Conservation (phyloP, 441 rosid genomes). For the Rhodomyrtus psidioides region DNA sequence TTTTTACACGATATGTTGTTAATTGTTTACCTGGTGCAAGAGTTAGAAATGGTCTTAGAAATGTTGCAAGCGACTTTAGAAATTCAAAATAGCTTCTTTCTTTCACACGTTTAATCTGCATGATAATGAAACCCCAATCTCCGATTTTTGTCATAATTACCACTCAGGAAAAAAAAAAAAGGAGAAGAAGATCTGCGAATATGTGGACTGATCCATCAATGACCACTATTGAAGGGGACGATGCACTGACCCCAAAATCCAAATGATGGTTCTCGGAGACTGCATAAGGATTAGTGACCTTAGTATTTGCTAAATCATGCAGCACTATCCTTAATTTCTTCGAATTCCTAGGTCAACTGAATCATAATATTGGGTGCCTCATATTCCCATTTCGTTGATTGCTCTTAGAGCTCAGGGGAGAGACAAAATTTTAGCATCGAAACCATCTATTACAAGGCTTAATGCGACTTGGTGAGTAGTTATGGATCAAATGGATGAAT, state of each 20-base stretch:
- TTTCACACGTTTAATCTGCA: background rate
- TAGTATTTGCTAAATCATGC: background rate
- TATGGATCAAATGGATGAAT: background rate
- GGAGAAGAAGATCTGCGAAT: background rate
- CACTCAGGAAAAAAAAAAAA: background rate
- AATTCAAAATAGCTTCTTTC: background rate
- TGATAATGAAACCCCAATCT: background rate
- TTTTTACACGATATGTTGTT: background rate
- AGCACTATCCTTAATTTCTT: background rate
- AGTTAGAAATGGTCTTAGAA: background rate
- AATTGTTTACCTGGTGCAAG: background rate
- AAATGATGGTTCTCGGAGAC: background rate
- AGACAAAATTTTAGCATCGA: background rate
- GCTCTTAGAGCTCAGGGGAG: background rate
- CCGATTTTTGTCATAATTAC: background rate
- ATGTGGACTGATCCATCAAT: background rate
- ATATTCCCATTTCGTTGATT: background rate
- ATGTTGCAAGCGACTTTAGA: background rate
- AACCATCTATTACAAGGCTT: background rate
- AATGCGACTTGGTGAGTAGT: background rate
- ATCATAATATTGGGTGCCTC: background rate
- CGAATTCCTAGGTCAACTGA: background rate
- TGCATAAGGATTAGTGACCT: background rate
- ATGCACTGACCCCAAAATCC: background rate
- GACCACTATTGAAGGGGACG: background rate